Percentiles rank a stretch among this genome's conserved stretches.
Evolutionary conservation across 176 grass and related monocot species (phyloP).

Genomic region (Paspalum notatum): DNA sequence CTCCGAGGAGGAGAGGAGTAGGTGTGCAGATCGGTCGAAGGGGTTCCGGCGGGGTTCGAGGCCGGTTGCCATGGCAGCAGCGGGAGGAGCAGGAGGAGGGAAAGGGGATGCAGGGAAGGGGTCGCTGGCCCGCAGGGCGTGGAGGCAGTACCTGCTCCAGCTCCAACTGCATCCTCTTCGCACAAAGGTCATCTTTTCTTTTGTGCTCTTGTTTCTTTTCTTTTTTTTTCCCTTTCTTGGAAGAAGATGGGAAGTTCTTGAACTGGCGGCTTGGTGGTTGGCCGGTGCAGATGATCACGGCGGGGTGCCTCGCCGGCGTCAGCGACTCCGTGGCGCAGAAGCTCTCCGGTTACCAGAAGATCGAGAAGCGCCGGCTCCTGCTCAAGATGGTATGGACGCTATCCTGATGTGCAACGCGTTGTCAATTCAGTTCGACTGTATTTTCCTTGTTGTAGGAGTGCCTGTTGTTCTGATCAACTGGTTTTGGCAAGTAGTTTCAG

Average conservation of each 20-base stretch:
- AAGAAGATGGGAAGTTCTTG: background rate
- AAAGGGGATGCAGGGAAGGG: constrained; percentile 23
- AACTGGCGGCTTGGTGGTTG: constrained; percentile 6
- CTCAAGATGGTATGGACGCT: constrained; percentile 73
- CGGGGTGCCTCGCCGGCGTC: constrained; percentile 81
- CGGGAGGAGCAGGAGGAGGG: constrained; percentile 17
- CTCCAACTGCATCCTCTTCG: constrained; percentile 84
- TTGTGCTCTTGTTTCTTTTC: background rate
- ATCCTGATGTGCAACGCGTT: background rate
- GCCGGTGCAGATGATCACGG: constrained; percentile 69
- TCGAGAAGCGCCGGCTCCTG: constrained; percentile 79
- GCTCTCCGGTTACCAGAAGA: constrained; percentile 73
- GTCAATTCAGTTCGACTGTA: no score
- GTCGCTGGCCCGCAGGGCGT: constrained; percentile 55
- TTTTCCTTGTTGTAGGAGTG: background rate
- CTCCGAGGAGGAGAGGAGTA: no score
- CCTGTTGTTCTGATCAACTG: background rate
- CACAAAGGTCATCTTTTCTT: constrained; percentile 59
- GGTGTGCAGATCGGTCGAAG: constrained; percentile 5
- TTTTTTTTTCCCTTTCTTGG: background rate
- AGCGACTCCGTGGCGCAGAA: constrained; percentile 96
- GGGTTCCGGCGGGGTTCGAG: background rate
- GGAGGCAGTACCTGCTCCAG: constrained; percentile 82
- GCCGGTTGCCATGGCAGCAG: constrained; percentile 2
- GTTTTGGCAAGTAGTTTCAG: background rate